Base-by-base conservation (phyloP, 257 asterid genomes). In the Osmanthus fragrans region DNA sequence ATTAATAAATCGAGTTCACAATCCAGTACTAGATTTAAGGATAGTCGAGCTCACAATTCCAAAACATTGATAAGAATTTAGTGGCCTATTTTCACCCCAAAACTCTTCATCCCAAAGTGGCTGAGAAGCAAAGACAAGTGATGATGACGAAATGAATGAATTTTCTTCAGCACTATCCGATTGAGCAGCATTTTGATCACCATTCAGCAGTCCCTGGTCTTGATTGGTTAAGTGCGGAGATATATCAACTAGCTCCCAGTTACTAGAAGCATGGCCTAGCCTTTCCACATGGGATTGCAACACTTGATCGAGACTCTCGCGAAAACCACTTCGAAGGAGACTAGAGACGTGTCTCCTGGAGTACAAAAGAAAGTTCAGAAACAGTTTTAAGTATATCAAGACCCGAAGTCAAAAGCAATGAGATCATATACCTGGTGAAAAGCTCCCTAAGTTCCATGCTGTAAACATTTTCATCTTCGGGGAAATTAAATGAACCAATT, bases 281-380 rank as follows among this genome's bases (percentile, higher is more conserved):
- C 86, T 90, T 75, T 88, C 94, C 76, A 95, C 87, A 25, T 88
- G 94, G 25, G 98, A 90, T 68, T 89, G 98, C 70, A 95, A 84
- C 66, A 95, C 84, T 84, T 84, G 98, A 80, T 95, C 85, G 40
- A 95, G 89, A 73, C 92, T 91, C 79, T 88, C 97, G 9, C 97
- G 91, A 82, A 95, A 95, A 86, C 96, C 86, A 87, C 99, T 91
- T 74, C 87, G 87, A 58, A 95, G 96, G 84, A 95, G 97, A 84
- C 89, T 82, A 65, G 99, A 93, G 49, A 93, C 97, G 5, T 91
- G 91, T 73, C 95, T 87, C 96, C 98, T 93, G 81, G 30, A 86
- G 74, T 33, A 84, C 2, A 72, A 74, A 76, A 40, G 8, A 77
- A 42, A 66, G 51, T 15, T 72, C 39, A 65, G 33, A 34, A 27